Percentiles rank a stretch among this genome's conserved stretches.
phyloP scores from a whole-genome alignment of 2,329 filamentous ascomycete genomes.

The Stachybotrys echinatus region DNA sequence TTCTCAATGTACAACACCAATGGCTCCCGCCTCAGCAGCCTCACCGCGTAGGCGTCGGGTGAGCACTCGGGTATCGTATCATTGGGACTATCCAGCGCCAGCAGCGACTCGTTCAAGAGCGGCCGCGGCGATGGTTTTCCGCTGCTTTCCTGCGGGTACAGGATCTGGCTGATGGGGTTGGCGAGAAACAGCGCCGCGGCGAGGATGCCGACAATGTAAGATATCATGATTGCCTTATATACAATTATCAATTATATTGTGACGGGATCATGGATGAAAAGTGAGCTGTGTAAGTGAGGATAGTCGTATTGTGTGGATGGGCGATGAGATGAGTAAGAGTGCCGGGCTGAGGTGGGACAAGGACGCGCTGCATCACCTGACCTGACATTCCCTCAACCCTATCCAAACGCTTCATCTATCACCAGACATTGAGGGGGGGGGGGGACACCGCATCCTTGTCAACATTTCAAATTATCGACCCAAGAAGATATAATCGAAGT shows the following conservation, averaged over 20 bases:
- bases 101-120: constrained; percentile 42
- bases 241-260: constrained; percentile 4
- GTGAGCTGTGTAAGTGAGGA: too few relatives aligned
- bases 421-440: too few relatives aligned
- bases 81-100: constrained; percentile 39
- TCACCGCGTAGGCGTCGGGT: constrained; percentile 37
- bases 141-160: constrained; percentile 18
- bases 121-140: constrained; percentile 32
- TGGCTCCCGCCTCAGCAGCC: constrained; percentile 43
- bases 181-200: constrained; percentile 37
- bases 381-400: too few relatives aligned
- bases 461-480: too few relatives aligned
- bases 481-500: too few relatives aligned
- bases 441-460: too few relatives aligned
- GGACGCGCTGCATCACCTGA: too few relatives aligned
- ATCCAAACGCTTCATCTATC: too few relatives aligned
- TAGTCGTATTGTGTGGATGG: too few relatives aligned
- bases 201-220: constrained; percentile 37
- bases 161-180: constrained; percentile 34
- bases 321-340: too few relatives aligned
- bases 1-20: constrained; percentile 49
- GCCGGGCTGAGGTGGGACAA: too few relatives aligned
- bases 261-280: constrained; percentile 4
- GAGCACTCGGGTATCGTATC: constrained; percentile 29
- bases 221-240: constrained; percentile 36